These are phyloP conservation scores for Oehlia diaphana DNA, from an alignment of 192 early-diverging fungal species.

Conservation along the genomic window DNA sequence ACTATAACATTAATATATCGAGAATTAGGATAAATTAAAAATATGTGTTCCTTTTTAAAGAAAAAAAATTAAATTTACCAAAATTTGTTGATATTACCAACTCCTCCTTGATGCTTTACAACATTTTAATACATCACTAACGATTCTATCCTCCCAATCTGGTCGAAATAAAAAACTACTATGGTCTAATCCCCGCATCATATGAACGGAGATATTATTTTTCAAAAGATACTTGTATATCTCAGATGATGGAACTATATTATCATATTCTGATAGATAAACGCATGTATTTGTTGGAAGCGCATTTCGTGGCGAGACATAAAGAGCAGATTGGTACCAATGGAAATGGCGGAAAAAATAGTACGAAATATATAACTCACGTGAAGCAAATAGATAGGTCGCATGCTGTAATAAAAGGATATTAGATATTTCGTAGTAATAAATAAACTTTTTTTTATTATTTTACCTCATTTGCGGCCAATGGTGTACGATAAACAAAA, in stretches of 20 bases:
- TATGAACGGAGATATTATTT: conserved; percentile 30
- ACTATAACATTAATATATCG: no score
- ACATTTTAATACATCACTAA: conserved; percentile 31
- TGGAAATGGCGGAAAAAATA: conserved; percentile 56
- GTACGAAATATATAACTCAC: conserved; percentile 64
- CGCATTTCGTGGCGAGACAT: conserved; percentile 30
- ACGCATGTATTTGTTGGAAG: conserved; percentile 36
- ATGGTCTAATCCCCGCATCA: conserved; percentile 52
- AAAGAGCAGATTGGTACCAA: conserved; percentile 48
- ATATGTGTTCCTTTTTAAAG: no score
- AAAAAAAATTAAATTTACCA: no score
- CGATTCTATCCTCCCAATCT: conserved; percentile 32
- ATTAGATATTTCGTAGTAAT: not conserved
- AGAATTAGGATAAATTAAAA: no score
- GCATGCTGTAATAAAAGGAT: conserved; percentile 40
- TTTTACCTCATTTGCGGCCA: conserved; percentile 34
- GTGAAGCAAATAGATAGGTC: conserved; percentile 56
- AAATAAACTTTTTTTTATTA: conserved; percentile 22
- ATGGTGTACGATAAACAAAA: conserved; percentile 49
- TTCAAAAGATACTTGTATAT: conserved; percentile 42
- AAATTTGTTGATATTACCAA: not conserved
- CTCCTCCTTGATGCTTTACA: not conserved
- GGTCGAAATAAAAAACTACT: conserved; percentile 43
- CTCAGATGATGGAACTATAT: conserved; percentile 38
- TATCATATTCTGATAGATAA: conserved; percentile 50